Base-by-base conservation (phyloP, 2,329 filamentous ascomycete species). In the Fusarium heterosporum region DNA sequence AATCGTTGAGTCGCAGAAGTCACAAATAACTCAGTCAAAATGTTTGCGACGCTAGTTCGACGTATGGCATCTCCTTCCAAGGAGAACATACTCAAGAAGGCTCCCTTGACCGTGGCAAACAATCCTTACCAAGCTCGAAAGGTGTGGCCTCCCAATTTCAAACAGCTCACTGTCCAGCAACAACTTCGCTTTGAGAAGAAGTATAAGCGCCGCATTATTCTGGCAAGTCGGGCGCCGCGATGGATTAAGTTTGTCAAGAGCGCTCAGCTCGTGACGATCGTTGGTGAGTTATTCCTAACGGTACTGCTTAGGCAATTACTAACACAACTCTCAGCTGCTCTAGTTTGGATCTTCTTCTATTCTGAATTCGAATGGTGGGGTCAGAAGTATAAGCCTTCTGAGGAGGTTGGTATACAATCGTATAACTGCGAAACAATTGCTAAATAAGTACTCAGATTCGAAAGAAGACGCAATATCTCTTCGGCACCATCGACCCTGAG, bases 121-220 rank as follows among this genome's bases (percentile, higher is more conserved):
- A 89, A 87, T 73, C 85, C 85, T 7, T 89, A 87, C 79, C 86
- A 82, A 72, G 86, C 88, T 47, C 90, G 91, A 78, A 91, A 90
- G 75, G 81, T 87, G 67, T 95, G 92, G 92, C 92, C 92, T 57
- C 92, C 92, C 13, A 89, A 93, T 77, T 91, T 95, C 78, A 80
- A 83, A 64, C 85, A 87, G 74, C 84, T 95, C 60, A 87, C 87
- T 36, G 80, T 83, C 45, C 90, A 91, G 77, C 88, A 93, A 74
- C 89, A 94, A 78, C 90, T 94, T 75, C 85, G 88, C 41, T 89
- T 93, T 71, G 92, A 95, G 81, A 89, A 91, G 76, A 89, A 90
- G 74, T 94, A 90, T 79, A 91, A 93, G 79, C 84, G 92, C 51
- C 85, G 92, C 53, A 78, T 90, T 26, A 83, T 84, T 58, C 78